Evolutionary conservation across 139 green algal genomes (phyloP).

Genomic region (Micractinium conductrix): DNA sequence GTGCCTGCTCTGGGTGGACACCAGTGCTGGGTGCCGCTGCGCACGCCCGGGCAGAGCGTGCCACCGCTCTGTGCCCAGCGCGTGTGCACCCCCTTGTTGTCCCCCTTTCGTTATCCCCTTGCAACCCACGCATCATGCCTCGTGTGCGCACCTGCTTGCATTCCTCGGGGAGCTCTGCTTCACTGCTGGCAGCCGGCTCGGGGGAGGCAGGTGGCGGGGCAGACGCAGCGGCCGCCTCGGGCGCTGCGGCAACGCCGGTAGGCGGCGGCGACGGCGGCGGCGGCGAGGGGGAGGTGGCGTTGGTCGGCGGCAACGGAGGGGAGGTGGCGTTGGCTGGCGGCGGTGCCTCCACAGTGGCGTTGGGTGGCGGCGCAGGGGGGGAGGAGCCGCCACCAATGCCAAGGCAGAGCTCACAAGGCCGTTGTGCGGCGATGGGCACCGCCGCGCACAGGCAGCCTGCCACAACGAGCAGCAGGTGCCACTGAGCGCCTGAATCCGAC

Average conservation of each 20-base stretch:
- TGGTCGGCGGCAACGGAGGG: too few relatives aligned
- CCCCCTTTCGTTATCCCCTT: neutral
- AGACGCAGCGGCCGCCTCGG: neutral
- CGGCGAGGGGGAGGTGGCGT: neutral
- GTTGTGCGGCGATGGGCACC: neutral
- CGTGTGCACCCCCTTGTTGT: neutral
- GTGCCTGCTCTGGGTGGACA: too few relatives aligned
- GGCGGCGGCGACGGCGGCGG: too few relatives aligned
- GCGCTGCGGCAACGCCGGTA: too few relatives aligned
- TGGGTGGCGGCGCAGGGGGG: neutral
- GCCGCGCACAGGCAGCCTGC: neutral
- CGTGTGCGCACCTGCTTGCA: constrained; percentile 1
- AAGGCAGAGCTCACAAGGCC: too few relatives aligned
- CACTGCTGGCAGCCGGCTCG: neutral
- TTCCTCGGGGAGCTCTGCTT: neutral
- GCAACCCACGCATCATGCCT: neutral
- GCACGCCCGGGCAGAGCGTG: too few relatives aligned
- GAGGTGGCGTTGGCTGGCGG: neutral
- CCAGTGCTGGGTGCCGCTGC: neutral
- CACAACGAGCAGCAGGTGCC: neutral
- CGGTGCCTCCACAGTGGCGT: neutral
- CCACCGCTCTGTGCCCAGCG: too few relatives aligned
- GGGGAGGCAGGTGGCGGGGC: too few relatives aligned
- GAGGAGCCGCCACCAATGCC: too few relatives aligned
- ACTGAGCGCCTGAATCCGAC: too few relatives aligned